These are phyloP conservation scores for Purpureocillium takamizusanense DNA, from an alignment of 2,329 filamentous ascomycete genomes.

Conservation along the genomic window DNA sequence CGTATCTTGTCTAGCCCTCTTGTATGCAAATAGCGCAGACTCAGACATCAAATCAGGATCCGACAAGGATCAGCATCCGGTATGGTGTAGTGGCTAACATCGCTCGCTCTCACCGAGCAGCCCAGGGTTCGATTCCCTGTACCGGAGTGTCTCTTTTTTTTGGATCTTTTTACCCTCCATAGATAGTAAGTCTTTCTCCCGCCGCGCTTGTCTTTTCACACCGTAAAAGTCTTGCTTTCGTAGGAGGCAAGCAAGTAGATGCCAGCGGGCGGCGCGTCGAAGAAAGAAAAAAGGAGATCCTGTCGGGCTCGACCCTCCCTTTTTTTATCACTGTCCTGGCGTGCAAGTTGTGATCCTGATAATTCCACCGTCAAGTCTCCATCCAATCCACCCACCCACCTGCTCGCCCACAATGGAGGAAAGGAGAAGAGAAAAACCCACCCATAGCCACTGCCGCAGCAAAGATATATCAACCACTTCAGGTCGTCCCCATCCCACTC, in stretches of 20 bases:
- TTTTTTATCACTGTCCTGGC: no score
- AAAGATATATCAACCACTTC: not conserved
- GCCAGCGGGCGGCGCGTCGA: no score
- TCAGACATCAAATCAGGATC: not conserved
- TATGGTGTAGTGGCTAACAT: conserved; percentile 26
- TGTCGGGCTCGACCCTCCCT: no score
- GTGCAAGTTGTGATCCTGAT: no score
- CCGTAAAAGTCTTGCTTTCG: no score
- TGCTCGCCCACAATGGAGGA: no score
- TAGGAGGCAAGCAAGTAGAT: no score
- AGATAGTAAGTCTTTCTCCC: not conserved
- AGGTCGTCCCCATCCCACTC: not conserved
- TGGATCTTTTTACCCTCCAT: not conserved
- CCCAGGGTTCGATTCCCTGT: conserved; percentile 19
- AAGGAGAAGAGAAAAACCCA: no score
- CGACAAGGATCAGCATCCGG: not conserved
- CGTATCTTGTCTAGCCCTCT: not conserved
- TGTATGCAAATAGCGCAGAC: not conserved
- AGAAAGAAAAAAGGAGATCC: no score
- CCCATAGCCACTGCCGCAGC: no score
- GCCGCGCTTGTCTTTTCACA: not conserved
- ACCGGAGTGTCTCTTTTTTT: conserved; percentile 11
- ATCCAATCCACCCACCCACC: no score
- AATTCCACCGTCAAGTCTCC: no score
- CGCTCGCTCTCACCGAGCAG: conserved; percentile 21